These are phyloP conservation scores for Westerdykella aurantiaca DNA, from an alignment of 2,329 filamentous ascomycete genomes.

Conservation along the genomic window DNA sequence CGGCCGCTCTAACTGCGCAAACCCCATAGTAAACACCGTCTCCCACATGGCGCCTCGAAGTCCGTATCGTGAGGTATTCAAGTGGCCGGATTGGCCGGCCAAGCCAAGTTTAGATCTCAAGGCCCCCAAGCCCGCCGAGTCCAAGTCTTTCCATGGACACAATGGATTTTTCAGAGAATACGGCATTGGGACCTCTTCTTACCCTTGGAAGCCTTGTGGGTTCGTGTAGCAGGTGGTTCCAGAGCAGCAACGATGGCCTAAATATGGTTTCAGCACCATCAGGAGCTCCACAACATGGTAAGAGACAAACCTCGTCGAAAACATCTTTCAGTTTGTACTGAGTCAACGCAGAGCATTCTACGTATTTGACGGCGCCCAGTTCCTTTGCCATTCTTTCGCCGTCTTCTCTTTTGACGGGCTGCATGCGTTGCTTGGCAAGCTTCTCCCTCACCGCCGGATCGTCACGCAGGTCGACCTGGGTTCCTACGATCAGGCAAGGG, in stretches of 20 bases:
- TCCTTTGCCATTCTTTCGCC: slow-evolving; percentile 96
- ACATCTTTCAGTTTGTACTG: slow-evolving; percentile 99
- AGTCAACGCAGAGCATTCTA: slow-evolving; percentile 95
- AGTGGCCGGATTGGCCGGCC: slow-evolving; percentile 32
- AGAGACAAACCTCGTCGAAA: slow-evolving; percentile 79
- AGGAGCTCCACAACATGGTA: background rate
- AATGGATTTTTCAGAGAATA: slow-evolving; percentile 27
- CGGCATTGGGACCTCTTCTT: slow-evolving; percentile 32
- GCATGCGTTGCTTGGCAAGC: slow-evolving; percentile 92
- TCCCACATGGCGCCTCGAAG: slow-evolving; percentile 37
- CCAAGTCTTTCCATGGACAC: slow-evolving; percentile 1
- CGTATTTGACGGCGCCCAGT: slow-evolving; percentile 95
- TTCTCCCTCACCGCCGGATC: slow-evolving; percentile 84
- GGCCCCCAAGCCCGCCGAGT: slow-evolving; percentile 7
- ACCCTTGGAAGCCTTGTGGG: slow-evolving; percentile 49
- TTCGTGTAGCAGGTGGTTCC: slow-evolving; percentile 70
- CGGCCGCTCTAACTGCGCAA: too few species aligned
- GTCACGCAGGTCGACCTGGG: slow-evolving; percentile 92
- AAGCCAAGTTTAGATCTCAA: slow-evolving; percentile 26
- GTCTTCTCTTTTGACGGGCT: slow-evolving; percentile 83
- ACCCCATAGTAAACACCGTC: slow-evolving; percentile 19
- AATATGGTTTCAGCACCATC: slow-evolving; percentile 4
- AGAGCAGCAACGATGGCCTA: slow-evolving; percentile 93
- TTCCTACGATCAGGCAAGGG: slow-evolving; percentile 95
- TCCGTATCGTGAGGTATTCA: slow-evolving; percentile 34